These are phyloP conservation scores for Mycena albidolilacea DNA, from an alignment of 768 basidiomycete species.

Conservation along the genomic window DNA sequence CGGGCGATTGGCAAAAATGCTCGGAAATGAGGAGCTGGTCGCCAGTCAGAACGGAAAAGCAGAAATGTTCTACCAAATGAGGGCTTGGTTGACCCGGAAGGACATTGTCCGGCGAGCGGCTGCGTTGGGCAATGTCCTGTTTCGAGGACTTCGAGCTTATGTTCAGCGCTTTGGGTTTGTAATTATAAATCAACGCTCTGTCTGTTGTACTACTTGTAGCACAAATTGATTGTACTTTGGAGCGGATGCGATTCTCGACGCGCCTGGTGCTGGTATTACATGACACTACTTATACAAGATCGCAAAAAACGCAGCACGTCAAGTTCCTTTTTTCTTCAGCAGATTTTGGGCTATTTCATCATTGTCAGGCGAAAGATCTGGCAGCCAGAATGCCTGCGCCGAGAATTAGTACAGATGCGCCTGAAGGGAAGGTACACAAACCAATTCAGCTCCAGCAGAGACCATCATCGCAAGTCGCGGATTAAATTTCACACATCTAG, in stretches of 20 bases:
- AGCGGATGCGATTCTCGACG: too few relatives aligned
- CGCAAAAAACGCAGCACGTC: background rate
- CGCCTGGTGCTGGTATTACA: too few relatives aligned
- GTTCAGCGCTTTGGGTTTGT: background rate
- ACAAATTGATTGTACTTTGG: too few relatives aligned
- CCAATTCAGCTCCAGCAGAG: constrained; percentile 87
- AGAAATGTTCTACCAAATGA: background rate
- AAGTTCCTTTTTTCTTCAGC: constrained; percentile 65
- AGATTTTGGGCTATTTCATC: constrained; percentile 82
- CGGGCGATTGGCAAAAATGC: background rate
- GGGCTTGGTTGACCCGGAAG: background rate
- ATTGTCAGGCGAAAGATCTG: constrained; percentile 74
- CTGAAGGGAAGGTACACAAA: constrained; percentile 52
- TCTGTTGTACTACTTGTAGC: too few relatives aligned
- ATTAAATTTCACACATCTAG: constrained; percentile 91
- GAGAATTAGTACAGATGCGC: constrained; percentile 28
- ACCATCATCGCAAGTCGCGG: constrained; percentile 92
- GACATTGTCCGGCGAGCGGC: background rate
- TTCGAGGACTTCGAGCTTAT: background rate
- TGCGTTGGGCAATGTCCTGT: background rate
- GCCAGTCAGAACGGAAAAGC: background rate
- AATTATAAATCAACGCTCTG: too few relatives aligned
- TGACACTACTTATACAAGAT: background rate
- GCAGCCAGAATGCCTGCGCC: constrained; percentile 61
- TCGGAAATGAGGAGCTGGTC: background rate